Base-by-base conservation (phyloP, 257 asterid species). In the Paulownia fortunei region DNA sequence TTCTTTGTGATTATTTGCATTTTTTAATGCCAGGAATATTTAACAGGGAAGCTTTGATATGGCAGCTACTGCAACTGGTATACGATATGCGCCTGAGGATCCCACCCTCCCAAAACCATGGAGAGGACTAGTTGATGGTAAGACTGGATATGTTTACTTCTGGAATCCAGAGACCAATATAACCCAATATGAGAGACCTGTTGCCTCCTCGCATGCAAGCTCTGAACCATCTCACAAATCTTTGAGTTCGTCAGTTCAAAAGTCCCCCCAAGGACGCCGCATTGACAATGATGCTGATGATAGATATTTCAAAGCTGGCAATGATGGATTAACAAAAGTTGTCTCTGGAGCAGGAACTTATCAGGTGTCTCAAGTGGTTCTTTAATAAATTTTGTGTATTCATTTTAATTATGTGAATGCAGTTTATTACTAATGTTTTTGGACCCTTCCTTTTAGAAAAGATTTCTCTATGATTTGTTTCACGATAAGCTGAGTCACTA, bases 101-200 rank as follows among this genome's bases (percentile, higher is more conserved):
- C 92, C 97, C 42, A 82, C 92, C 74, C 97, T 96, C 72, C 99
- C 98, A 21, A 96, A 88, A 79, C 99, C 99, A 23, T 96, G 99
- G 99, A 89, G 76, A 85, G 98, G 97, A 42, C 84, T 96, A 37
- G 92, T 96, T 72, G 99, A 96, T 82, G 92, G 86, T 36, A 90
- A 83, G 72, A 96, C 99, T 73, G 97, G 97, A 49, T 93, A 87
- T 84, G 80, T 96, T 13, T 96, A 96, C 87, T 96, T 55, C 88
- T 93, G 99, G 99, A 96, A 96, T 77, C 99, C 97, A 21, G 99
- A 90, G 84, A 96, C 97, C 76, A 94, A 96, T 76, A 86, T 74
- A 68, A 96, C 99, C 37, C 99, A 96, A 74, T 96, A 96, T 55
- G 99, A 93, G 84, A 92, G 76, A 78, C 99, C 99, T 47, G 86